Evolutionary conservation across 2,329 filamentous ascomycete genomes (phyloP), one percentile per base, ranked within the genome.

Genomic region (Capronia americana): DNA sequence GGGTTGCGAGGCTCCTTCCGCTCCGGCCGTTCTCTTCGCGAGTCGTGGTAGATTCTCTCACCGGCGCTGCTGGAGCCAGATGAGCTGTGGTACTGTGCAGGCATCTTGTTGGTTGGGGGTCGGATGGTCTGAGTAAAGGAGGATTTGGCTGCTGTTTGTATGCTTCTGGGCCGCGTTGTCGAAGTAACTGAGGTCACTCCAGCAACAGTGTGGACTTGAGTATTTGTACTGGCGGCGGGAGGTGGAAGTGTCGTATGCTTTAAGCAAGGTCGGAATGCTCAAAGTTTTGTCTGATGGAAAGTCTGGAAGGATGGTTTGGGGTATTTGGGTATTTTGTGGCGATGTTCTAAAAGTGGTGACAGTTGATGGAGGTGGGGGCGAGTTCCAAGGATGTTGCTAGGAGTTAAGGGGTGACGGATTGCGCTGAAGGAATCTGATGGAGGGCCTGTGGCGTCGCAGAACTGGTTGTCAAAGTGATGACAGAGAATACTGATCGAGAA

Each of bases 341-440:
- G 58, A 65, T 61, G 48, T 57, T 69, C 68, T 69, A 69, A 67
- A 69, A 67, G 68, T 69, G 63, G 68, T 64, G 57, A 57, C 60
- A 61, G 60, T 57, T 61, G 38, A 69, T 64, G 62, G 64, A 50
- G 65, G 65, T 69, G 68, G 68, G 65, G 68, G 62, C 68, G 58
- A 61, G 44, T 61, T 65, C 53, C 41, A 61, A 60, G 53, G 65
- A 65, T 65, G 65, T 61, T 63, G 58, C 65, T 44, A 65, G 28
- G 28, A 28, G 26, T 34, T 30, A 67, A 63, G 68, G 68, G 68
- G 63, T 58, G 62, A 56, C 4, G 62, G 64, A 61, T 61, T 53
- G 58, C 46, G 61, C 55, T 59, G 50, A 57, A 41, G 59, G 56
- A 34, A 54, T 44, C 59, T 63, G 61, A 63, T 32, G 61, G 63